phyloP scores from a whole-genome alignment of 345 rosid species.

The Gossypium rotundifolium region DNA sequence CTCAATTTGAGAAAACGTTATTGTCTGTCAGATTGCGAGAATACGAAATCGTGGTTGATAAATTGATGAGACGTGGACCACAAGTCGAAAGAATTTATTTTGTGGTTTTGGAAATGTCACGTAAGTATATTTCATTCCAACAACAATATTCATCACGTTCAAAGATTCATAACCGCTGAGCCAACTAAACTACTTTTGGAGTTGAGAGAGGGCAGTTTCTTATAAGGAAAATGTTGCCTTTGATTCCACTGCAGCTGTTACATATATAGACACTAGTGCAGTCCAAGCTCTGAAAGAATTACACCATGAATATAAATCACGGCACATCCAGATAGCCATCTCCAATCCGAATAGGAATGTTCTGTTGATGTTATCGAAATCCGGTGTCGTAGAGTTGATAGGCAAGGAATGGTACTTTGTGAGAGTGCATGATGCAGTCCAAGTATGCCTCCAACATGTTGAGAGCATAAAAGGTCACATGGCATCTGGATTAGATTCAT shows the following conservation, averaged over 20 bases:
- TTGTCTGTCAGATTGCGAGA: slow-evolving; percentile 70
- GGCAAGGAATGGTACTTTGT: slow-evolving; percentile 96
- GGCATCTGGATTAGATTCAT: slow-evolving; percentile 11
- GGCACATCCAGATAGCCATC: slow-evolving; percentile 74
- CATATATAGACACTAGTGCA: slow-evolving; percentile 84
- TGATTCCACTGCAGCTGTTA: slow-evolving; percentile 53
- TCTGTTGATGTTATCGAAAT: slow-evolving; percentile 61
- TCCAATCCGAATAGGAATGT: slow-evolving; percentile 85
- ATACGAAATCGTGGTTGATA: slow-evolving; percentile 77
- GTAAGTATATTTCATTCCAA: slow-evolving; percentile 40
- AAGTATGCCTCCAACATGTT: slow-evolving; percentile 82
- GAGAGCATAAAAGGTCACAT: slow-evolving; percentile 37
- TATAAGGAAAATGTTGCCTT: neutral
- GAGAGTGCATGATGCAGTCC: slow-evolving; percentile 91
- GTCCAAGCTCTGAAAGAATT: slow-evolving; percentile 91
- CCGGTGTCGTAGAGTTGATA: slow-evolving; percentile 68
- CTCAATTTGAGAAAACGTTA: neutral
- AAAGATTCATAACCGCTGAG: too few species aligned
- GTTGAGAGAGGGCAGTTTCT: neutral
- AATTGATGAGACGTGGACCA: slow-evolving; percentile 65
- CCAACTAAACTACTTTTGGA: too few species aligned
- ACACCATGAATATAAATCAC: slow-evolving; percentile 78
- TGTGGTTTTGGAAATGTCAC: slow-evolving; percentile 90
- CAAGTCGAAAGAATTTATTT: slow-evolving; percentile 78
- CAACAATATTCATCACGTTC: neutral